phyloP scores from a whole-genome alignment of 192 early-diverging fungal genomes.

The Backusella parvicylindrica region DNA sequence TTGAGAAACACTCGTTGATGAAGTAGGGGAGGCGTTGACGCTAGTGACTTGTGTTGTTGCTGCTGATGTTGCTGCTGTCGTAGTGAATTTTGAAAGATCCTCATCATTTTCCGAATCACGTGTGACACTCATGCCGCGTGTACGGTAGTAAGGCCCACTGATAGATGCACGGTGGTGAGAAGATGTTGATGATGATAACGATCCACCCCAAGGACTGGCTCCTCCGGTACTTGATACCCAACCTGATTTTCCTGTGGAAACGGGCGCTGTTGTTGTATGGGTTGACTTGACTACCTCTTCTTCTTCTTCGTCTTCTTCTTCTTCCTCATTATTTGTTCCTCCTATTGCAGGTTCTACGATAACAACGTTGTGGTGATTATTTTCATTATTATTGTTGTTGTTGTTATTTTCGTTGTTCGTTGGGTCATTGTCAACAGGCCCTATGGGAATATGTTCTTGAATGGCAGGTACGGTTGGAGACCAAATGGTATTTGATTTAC shows the following conservation, averaged over 20 bases:
- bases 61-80: background rate
- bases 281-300: background rate
- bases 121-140: slow-evolving; percentile 25
- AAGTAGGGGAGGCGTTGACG: background rate
- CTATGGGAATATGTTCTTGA: background rate
- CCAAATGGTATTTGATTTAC: background rate
- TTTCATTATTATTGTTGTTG: background rate
- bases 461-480: background rate
- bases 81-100: background rate
- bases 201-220: slow-evolving; percentile 22
- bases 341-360: background rate
- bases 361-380: background rate
- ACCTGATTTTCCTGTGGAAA: slow-evolving; percentile 13
- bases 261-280: slow-evolving; percentile 5
- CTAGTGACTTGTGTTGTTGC: background rate
- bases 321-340: background rate
- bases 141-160: slow-evolving; percentile 34
- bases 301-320: background rate
- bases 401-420: background rate
- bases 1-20: background rate
- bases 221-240: slow-evolving; percentile 30
- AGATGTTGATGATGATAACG: slow-evolving; percentile 14
- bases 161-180: slow-evolving; percentile 30
- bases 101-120: slow-evolving; percentile 29
- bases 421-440: background rate